These are phyloP conservation scores for Atkinsonella texensis DNA, from an alignment of 2,329 filamentous ascomycete species.

Conservation along the genomic window DNA sequence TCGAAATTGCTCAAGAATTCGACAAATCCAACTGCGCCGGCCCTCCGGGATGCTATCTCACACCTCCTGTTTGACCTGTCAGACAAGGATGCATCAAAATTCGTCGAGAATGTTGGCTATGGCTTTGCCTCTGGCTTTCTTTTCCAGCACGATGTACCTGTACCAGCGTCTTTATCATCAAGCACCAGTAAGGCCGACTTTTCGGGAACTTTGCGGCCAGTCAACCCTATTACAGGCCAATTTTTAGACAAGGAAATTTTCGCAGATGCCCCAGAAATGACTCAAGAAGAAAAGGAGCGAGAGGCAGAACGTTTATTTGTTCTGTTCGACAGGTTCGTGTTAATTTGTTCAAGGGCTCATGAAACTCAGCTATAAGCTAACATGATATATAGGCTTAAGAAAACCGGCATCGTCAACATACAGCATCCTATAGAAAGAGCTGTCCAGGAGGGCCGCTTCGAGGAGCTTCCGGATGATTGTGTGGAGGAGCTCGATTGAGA, in stretches of 20 bases:
- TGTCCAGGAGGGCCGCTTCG: slow-evolving; percentile 54
- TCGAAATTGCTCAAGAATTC: slow-evolving; percentile 68
- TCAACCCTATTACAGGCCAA: slow-evolving; percentile 86
- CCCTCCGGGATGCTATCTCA: slow-evolving; percentile 62
- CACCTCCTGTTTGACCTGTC: slow-evolving; percentile 80
- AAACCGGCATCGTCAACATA: slow-evolving; percentile 64
- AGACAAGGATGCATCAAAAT: slow-evolving; percentile 62
- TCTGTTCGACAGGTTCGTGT: slow-evolving; percentile 63
- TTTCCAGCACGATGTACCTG: slow-evolving; percentile 67
- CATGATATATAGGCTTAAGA: slow-evolving; percentile 39
- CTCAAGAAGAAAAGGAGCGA: slow-evolving; percentile 77
- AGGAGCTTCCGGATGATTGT: slow-evolving; percentile 50
- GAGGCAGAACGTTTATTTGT: slow-evolving; percentile 87
- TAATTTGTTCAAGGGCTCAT: slow-evolving; percentile 9
- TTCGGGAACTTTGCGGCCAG: slow-evolving; percentile 23
- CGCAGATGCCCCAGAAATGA: slow-evolving; percentile 60
- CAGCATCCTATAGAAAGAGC: slow-evolving; percentile 69
- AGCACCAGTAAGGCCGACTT: slow-evolving; percentile 19
- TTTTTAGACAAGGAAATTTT: slow-evolving; percentile 55
- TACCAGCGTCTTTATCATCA: slow-evolving; percentile 56
- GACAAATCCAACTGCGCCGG: slow-evolving; percentile 58
- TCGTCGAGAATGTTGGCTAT: slow-evolving; percentile 88
- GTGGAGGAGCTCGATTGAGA: slow-evolving; percentile 30
- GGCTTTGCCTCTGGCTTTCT: slow-evolving; percentile 88
- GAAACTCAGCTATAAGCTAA: neutral